Evolutionary conservation across 2,329 filamentous ascomycete genomes (phyloP).

Genomic region (Calonectria pseudoturangicola): DNA sequence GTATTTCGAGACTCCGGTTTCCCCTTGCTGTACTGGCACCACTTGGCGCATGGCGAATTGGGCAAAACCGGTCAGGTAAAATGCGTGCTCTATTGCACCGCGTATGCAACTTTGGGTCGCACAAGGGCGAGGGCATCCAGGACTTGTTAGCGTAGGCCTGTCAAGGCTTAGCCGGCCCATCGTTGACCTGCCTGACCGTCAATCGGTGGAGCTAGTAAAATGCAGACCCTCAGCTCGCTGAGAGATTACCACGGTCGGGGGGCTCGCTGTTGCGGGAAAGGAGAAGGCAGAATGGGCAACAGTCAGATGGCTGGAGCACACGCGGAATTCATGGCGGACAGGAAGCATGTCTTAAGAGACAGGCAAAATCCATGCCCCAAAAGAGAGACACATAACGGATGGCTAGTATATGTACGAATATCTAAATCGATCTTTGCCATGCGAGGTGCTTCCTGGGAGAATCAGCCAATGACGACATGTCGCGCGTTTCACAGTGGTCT

Average conservation of each 20-base stretch:
- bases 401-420: conserved; percentile 18
- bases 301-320: conserved; percentile 23
- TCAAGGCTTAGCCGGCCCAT: conserved; percentile 24
- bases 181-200: conserved; percentile 27
- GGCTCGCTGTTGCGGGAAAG: conserved; percentile 9
- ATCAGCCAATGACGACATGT: conserved; percentile 46
- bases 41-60: conserved; percentile 18
- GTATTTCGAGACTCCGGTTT: conserved; percentile 2
- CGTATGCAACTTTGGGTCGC: background rate
- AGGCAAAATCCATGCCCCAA: conserved; percentile 26
- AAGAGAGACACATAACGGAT: conserved; percentile 20
- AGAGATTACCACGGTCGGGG: conserved; percentile 27
- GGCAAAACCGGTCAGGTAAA: conserved; percentile 24
- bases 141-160: conserved; percentile 8
- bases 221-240: conserved; percentile 43
- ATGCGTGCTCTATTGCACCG: conserved; percentile 3
- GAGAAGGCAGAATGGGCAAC: conserved; percentile 16
- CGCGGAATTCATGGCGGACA: background rate
- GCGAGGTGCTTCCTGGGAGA: conserved; percentile 38
- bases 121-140: conserved; percentile 7
- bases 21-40: conserved; percentile 6
- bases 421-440: conserved; percentile 26
- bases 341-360: background rate
- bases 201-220: conserved; percentile 36
- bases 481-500: conserved; percentile 36